Evolutionary conservation across 495 filamentous ascomycete genomes (phyloP).

Genomic region (Xylaria sp.): DNA sequence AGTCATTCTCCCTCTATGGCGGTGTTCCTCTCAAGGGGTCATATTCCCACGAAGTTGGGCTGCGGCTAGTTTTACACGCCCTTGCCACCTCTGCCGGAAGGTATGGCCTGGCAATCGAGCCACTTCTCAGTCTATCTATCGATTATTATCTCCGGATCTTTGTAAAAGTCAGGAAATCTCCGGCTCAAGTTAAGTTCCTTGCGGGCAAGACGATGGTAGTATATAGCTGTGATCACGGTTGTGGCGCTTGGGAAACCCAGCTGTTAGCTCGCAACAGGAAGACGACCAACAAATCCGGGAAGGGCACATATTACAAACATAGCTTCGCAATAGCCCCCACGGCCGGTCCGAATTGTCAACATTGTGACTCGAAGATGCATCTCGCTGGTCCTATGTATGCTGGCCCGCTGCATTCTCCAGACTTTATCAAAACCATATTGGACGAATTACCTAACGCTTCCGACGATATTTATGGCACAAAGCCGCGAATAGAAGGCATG

Average conservation of each 20-base stretch:
- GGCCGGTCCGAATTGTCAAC: slow-evolving; percentile 67
- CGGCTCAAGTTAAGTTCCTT: slow-evolving; percentile 84
- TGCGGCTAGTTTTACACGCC: slow-evolving; percentile 82
- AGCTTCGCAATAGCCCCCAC: slow-evolving; percentile 72
- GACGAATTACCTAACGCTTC: slow-evolving; percentile 67
- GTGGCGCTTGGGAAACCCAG: slow-evolving; percentile 85
- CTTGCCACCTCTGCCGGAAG: slow-evolving; percentile 79
- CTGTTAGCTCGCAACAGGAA: slow-evolving; percentile 70
- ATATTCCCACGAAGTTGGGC: slow-evolving; percentile 86
- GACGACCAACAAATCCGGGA: slow-evolving; percentile 71
- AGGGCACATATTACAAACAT: slow-evolving; percentile 73
- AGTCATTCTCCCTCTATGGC: slow-evolving; percentile 89
- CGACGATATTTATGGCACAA: slow-evolving; percentile 74
- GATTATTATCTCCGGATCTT: slow-evolving; percentile 96
- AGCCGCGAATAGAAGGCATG: slow-evolving; percentile 87
- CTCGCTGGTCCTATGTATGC: slow-evolving; percentile 93
- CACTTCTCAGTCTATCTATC: slow-evolving; percentile 88
- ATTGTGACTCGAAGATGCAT: slow-evolving; percentile 88
- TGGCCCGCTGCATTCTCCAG: slow-evolving; percentile 82
- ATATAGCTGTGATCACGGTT: slow-evolving; percentile 88
- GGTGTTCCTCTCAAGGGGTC: slow-evolving; percentile 82
- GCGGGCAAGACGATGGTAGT: slow-evolving; percentile 91
- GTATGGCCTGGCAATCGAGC: slow-evolving; percentile 92
- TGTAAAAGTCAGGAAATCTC: slow-evolving; percentile 78
- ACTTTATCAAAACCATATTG: slow-evolving; percentile 80